Conservation (phyloP, 1,284 basidiomycete species). For the Limonomyces culmigenus region DNA sequence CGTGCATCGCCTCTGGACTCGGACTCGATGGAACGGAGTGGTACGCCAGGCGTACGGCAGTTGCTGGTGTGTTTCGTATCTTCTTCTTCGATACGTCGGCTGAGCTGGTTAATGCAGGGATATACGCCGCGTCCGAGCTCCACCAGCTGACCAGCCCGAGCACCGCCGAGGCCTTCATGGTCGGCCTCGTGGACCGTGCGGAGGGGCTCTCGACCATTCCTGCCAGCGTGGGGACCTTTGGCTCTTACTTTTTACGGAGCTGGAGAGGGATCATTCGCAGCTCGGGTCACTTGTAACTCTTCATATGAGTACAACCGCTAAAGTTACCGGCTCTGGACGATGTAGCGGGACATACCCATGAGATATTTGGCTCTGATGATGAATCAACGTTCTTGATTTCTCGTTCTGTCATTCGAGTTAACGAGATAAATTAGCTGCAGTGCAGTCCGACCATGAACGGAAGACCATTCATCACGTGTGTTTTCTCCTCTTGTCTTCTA, state of each 20-base stretch:
- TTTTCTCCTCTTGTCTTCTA: too few relatives aligned
- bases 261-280: constrained; percentile 54
- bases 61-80: constrained; percentile 52
- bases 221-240: constrained; percentile 32
- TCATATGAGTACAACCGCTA: too few relatives aligned
- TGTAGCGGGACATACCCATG: too few relatives aligned
- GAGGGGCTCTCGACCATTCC: constrained; percentile 23
- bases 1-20: not conserved
- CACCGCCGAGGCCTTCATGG: constrained; percentile 48
- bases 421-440: too few relatives aligned
- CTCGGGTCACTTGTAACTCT: too few relatives aligned
- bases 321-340: too few relatives aligned
- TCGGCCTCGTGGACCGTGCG: constrained; percentile 34
- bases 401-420: too few relatives aligned
- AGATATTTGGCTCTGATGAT: too few relatives aligned
- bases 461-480: too few relatives aligned
- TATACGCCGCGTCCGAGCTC: constrained; percentile 28
- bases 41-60: constrained; percentile 44
- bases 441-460: too few relatives aligned
- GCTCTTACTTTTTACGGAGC: constrained; percentile 43
- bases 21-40: constrained; percentile 31
- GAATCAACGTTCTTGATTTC: too few relatives aligned
- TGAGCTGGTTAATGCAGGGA: not conserved
- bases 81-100: too few relatives aligned
- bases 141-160: constrained; percentile 57